These are phyloP conservation scores for Corinectria fuckeliana DNA, from an alignment of 2,329 filamentous ascomycete genomes.

Conservation along the genomic window DNA sequence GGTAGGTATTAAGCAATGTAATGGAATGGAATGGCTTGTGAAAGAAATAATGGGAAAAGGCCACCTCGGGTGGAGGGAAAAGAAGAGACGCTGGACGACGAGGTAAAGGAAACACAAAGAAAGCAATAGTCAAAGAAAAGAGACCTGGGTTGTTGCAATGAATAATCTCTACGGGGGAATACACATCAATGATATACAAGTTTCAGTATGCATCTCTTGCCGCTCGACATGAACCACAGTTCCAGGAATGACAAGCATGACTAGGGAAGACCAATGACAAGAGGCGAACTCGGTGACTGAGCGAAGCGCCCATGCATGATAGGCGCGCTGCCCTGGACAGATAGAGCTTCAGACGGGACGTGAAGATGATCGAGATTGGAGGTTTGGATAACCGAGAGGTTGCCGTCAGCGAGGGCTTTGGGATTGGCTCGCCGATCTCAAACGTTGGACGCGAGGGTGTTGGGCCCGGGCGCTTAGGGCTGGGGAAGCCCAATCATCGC, in stretches of 20 bases:
- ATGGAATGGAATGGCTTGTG: slow-evolving; percentile 6
- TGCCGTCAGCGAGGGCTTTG: slow-evolving; percentile 9
- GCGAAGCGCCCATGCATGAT: slow-evolving; percentile 36
- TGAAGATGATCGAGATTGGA: slow-evolving; percentile 23
- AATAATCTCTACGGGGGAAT: slow-evolving; percentile 9
- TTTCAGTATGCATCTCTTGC: slow-evolving; percentile 19
- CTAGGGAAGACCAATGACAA: slow-evolving; percentile 26
- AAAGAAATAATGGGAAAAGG: slow-evolving; percentile 16
- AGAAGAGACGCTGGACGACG: slow-evolving; percentile 2
- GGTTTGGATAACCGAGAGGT: slow-evolving; percentile 20
- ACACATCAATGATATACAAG: slow-evolving; percentile 29
- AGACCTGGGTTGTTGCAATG: slow-evolving; percentile 3
- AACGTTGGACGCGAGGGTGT: slow-evolving; percentile 9
- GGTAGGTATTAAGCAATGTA: slow-evolving; percentile 10
- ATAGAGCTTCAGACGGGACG: not conserved
- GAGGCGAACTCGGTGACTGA: not conserved
- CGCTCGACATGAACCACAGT: slow-evolving; percentile 17
- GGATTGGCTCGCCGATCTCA: slow-evolving; percentile 27
- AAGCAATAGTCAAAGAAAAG: slow-evolving; percentile 2
- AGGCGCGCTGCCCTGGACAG: slow-evolving; percentile 29
- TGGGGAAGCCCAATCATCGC: slow-evolving; percentile 25
- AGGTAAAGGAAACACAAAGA: slow-evolving; percentile 10
- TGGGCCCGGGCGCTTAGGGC: slow-evolving; percentile 33
- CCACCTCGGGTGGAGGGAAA: slow-evolving; percentile 2
- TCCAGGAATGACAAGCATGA: slow-evolving; percentile 22